Evolutionary conservation across 2,329 filamentous ascomycete genomes (phyloP).

Genomic region (Graphiopsis chlorocephala): DNA sequence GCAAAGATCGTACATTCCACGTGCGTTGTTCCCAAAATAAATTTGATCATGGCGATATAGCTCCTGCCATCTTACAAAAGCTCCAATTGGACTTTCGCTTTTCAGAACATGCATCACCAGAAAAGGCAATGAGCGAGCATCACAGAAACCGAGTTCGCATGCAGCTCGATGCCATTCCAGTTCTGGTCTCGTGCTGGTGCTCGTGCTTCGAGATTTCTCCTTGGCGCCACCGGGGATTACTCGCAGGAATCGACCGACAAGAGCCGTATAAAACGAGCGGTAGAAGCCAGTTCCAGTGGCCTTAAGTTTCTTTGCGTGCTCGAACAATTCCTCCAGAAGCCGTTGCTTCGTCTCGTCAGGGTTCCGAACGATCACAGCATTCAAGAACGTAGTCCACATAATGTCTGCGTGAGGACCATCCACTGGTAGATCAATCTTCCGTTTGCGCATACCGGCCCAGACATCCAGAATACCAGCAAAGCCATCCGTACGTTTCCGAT

Average conservation of each 20-base stretch:
- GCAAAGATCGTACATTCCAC: slow-evolving; percentile 43
- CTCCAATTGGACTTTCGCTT: slow-evolving; percentile 7
- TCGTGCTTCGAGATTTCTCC: no score
- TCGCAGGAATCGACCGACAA: slow-evolving; percentile 43
- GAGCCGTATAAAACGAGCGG: slow-evolving; percentile 41
- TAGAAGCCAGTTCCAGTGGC: slow-evolving; percentile 37
- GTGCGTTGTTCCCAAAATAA: slow-evolving; percentile 23
- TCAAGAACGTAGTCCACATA: slow-evolving; percentile 48
- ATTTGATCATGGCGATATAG: slow-evolving; percentile 36
- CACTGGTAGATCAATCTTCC: slow-evolving; percentile 41
- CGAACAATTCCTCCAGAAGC: slow-evolving; percentile 38
- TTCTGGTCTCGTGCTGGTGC: slow-evolving; percentile 19
- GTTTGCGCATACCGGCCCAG: slow-evolving; percentile 41
- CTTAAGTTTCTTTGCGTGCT: slow-evolving; percentile 43
- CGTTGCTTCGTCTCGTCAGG: no score
- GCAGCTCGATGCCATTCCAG: slow-evolving; percentile 31
- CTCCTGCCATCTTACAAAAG: slow-evolving; percentile 26
- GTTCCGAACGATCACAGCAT: slow-evolving; percentile 21
- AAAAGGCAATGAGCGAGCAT: slow-evolving; percentile 25
- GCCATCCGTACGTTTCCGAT: slow-evolving; percentile 42
- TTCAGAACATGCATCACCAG: slow-evolving; percentile 23
- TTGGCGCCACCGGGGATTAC: slow-evolving; percentile 21
- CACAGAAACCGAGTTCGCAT: slow-evolving; percentile 38
- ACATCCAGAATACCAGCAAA: slow-evolving; percentile 41
- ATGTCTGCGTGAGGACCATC: slow-evolving; percentile 38